Evolutionary conservation across 2,329 filamentous ascomycete genomes (phyloP).

Genomic region (Bimuria novae-zelandiae): DNA sequence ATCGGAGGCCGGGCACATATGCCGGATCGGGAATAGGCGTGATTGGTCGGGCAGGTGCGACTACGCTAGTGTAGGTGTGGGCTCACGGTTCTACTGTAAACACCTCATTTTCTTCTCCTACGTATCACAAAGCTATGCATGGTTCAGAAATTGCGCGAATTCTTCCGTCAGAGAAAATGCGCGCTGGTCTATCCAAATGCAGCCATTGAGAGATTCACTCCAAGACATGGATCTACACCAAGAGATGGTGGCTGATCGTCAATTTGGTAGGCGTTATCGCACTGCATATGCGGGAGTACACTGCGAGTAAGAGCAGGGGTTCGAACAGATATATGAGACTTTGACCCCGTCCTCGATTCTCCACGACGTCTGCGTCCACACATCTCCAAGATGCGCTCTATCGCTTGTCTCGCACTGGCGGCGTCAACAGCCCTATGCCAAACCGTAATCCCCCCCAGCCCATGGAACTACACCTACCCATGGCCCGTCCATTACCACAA

Average conservation of each 20-base stretch:
- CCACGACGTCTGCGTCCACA: neutral
- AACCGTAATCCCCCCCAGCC: neutral
- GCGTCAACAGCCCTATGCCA: neutral
- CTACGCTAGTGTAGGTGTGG: neutral
- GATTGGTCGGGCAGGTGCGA: neutral
- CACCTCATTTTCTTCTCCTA: neutral
- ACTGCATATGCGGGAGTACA: too few species aligned
- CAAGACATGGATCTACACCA: too few species aligned
- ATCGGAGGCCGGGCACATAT: neutral
- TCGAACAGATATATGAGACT: too few species aligned
- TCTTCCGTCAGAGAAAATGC: too few species aligned
- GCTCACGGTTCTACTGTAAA: neutral
- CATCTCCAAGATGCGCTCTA: neutral
- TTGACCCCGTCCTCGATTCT: neutral
- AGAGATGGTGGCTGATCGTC: too few species aligned
- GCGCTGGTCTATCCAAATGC: too few species aligned
- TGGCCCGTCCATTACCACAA: neutral
- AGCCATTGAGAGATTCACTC: too few species aligned
- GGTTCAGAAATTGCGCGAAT: too few species aligned
- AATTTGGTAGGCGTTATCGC: too few species aligned
- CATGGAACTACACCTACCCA: conserved; percentile 1
- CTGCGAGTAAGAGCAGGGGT: too few species aligned
- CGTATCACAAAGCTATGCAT: too few species aligned
- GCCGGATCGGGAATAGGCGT: neutral
- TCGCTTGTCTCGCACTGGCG: neutral